Conservation (phyloP, 768 basidiomycete species). For the Cystofilobasidium ferigula region DNA sequence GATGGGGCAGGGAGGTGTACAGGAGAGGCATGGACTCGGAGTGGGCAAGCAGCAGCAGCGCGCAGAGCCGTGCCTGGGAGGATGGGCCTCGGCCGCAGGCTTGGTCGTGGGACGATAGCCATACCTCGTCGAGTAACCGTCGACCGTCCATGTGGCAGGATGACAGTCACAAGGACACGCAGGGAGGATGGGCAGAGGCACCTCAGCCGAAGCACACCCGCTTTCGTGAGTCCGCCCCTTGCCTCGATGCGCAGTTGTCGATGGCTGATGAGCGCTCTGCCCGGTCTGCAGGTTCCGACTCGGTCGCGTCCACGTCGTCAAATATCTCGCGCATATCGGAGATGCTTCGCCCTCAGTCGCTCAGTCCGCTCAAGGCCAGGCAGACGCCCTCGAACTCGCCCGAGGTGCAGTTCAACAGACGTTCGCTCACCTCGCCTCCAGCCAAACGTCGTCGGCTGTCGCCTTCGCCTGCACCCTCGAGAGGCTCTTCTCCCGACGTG, state of each 20-base stretch:
- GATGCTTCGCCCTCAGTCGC: neutral
- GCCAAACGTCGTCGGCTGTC: neutral
- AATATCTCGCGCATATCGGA: neutral
- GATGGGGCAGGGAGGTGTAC: neutral
- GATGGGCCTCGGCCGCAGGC: neutral
- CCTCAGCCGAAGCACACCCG: neutral
- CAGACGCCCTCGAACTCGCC: neutral
- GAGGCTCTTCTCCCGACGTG: too few species aligned
- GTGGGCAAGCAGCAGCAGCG: neutral
- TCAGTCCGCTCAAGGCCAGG: neutral
- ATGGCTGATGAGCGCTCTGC: neutral
- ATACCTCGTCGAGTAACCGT: too few species aligned
- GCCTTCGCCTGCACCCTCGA: neutral
- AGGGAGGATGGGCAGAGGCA: too few species aligned
- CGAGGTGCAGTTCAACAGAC: neutral
- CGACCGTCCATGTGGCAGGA: too few species aligned
- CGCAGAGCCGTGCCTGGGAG: neutral
- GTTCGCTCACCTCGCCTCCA: neutral
- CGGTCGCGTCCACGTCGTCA: neutral
- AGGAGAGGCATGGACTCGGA: neutral
- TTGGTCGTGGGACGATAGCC: too few species aligned
- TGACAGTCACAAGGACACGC: too few species aligned
- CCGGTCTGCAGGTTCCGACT: neutral
- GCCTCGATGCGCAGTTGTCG: neutral
- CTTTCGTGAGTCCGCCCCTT: neutral